Evolutionary conservation across 2,329 filamentous ascomycete species (phyloP).

Genomic region (Pseudocercospora pini-densiflorae): DNA sequence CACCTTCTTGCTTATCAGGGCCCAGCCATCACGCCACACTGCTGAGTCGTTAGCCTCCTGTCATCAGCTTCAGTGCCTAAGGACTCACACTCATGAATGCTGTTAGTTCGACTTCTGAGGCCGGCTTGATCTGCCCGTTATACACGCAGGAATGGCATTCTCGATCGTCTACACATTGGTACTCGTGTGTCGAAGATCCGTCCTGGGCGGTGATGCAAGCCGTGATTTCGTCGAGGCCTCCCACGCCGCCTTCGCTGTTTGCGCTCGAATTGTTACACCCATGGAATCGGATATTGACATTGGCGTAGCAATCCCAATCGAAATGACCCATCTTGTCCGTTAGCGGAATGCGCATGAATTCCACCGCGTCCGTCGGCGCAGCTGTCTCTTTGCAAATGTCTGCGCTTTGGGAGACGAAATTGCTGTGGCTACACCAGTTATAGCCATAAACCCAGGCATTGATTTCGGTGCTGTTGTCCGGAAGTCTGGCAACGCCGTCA

Average conservation of each 20-base stretch:
- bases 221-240: neutral
- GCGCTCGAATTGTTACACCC: slow-evolving; percentile 2
- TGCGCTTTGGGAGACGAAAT: slow-evolving; percentile 11
- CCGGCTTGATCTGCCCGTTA: slow-evolving; percentile 3
- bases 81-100: slow-evolving; percentile 17
- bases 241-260: neutral
- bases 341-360: slow-evolving; percentile 20
- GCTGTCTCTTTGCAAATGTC: slow-evolving; percentile 19
- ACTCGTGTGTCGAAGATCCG: slow-evolving; percentile 1
- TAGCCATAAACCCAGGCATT: slow-evolving; percentile 18
- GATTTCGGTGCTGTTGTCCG: slow-evolving; percentile 13
- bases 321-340: slow-evolving; percentile 16
- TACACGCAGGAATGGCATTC: slow-evolving; percentile 18
- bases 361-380: neutral
- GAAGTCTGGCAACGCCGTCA: slow-evolving; percentile 2
- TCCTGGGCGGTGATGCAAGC: slow-evolving; percentile 3
- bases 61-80: neutral
- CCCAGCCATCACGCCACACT: slow-evolving; percentile 15
- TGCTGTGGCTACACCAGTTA: slow-evolving; percentile 18
- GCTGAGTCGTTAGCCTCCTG: slow-evolving; percentile 1
- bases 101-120: slow-evolving; percentile 8
- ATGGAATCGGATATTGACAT: slow-evolving; percentile 14
- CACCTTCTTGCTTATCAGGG: slow-evolving; percentile 1
- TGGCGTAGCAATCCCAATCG: slow-evolving; percentile 19
- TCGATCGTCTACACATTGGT: slow-evolving; percentile 11